Percentiles rank a stretch among this genome's conserved stretches.
Evolutionary conservation across 441 rosid species (phyloP).

Genomic region (Rhodomyrtus psidioides): DNA sequence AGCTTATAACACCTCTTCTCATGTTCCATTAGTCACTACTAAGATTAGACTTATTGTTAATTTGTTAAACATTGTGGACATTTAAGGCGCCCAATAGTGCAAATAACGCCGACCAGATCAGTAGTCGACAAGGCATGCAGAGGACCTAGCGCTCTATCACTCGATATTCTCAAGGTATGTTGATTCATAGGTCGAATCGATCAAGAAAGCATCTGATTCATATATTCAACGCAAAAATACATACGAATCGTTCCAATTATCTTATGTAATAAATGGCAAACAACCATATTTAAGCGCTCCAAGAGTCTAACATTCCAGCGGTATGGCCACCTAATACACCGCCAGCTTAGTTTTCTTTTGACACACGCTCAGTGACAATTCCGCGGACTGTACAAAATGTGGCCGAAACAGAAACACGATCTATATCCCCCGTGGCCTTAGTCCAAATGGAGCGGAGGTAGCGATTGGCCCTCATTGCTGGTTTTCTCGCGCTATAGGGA

Average conservation of each 20-base stretch:
- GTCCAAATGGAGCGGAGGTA: conserved; percentile 52
- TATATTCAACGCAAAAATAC: too few species aligned
- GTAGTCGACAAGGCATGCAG: too few species aligned
- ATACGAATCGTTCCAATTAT: neutral
- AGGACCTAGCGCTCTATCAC: too few species aligned
- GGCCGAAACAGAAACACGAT: conserved; percentile 21
- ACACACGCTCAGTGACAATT: conserved; percentile 25
- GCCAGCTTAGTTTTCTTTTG: conserved; percentile 18
- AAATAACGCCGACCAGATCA: conserved; percentile 2
- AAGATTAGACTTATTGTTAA: neutral
- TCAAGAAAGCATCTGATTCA: neutral
- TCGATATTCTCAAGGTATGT: too few species aligned
- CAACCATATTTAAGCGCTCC: conserved; percentile 63
- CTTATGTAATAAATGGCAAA: neutral
- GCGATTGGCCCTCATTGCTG: conserved; percentile 46
- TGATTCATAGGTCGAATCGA: neutral
- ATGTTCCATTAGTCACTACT: neutral
- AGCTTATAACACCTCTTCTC: neutral
- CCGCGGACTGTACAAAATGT: conserved; percentile 44
- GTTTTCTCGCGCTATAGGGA: conserved; percentile 26
- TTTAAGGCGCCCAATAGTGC: conserved; percentile 24
- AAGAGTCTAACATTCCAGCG: conserved; percentile 42
- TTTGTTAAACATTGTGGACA: neutral
- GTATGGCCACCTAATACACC: conserved; percentile 48
- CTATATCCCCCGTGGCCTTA: conserved; percentile 23